These are phyloP conservation scores for Malus asiatica DNA, from an alignment of 306 rosid genomes.

Conservation along the genomic window DNA sequence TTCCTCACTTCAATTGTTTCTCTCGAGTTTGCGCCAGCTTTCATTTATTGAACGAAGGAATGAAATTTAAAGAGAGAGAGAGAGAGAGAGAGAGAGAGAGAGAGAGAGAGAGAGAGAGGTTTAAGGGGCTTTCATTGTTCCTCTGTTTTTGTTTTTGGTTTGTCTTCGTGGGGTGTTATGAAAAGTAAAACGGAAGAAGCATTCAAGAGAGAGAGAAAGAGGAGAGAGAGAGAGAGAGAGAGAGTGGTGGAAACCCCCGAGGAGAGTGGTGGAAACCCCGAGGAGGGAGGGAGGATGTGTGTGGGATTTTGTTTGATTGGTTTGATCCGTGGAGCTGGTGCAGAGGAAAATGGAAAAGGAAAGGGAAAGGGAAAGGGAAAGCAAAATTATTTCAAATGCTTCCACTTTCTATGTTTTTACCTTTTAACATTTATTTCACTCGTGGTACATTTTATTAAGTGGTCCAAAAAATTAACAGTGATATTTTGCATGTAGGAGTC, in stretches of 20 bases:
- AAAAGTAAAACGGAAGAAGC: conserved; percentile 11
- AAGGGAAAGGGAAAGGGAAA: not conserved
- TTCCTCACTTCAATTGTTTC: not conserved
- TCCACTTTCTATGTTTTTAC: not conserved
- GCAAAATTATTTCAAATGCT: not conserved
- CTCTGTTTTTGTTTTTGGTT: not conserved
- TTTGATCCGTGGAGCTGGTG: not conserved
- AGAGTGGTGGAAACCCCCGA: not conserved
- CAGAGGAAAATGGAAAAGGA: not conserved
- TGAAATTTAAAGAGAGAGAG: not conserved
- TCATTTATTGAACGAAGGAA: not conserved
- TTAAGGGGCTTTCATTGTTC: not conserved
- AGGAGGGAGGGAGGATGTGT: not conserved
- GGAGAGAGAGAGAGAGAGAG: not conserved
- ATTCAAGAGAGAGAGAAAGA: not conserved
- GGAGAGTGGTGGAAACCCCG: not conserved
- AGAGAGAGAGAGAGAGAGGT: not conserved
- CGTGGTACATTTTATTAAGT: too few relatives aligned
- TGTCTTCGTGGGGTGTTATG: not conserved
- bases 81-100: not conserved
- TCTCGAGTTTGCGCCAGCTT: not conserved
- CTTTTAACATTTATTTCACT: too few relatives aligned
- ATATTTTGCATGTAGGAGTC: too few relatives aligned
- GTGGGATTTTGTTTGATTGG: not conserved
- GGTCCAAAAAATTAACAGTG: too few relatives aligned